phyloP scores from a whole-genome alignment of 768 basidiomycete genomes.

The Mycena floridula region DNA sequence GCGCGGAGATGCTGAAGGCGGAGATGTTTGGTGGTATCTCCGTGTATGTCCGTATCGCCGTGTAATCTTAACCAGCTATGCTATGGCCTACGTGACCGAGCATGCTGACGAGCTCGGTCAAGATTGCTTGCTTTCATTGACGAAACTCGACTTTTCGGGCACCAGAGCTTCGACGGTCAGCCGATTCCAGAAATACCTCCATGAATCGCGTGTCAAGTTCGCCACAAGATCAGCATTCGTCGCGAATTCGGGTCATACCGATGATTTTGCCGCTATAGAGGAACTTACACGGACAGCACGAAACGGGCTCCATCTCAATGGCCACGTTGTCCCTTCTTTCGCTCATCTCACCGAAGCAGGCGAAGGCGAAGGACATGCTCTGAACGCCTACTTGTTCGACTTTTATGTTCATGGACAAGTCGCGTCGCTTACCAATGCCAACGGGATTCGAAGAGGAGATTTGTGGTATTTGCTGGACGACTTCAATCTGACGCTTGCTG shows the following conservation, averaged over 20 bases:
- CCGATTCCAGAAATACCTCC: conserved; percentile 30
- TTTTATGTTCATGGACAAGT: conserved; percentile 64
- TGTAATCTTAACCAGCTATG: no score
- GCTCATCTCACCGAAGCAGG: conserved; percentile 15
- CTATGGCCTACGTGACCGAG: conserved; percentile 40
- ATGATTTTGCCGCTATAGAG: conserved; percentile 40
- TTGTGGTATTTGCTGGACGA: conserved; percentile 63
- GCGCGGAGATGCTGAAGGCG: no score
- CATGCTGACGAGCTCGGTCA: conserved; percentile 29
- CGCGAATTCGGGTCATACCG: conserved; percentile 61
- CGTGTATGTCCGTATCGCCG: no score
- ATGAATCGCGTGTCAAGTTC: conserved; percentile 28
- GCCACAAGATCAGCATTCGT: conserved; percentile 55
- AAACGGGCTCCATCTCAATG: conserved; percentile 47
- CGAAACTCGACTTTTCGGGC: conserved; percentile 6
- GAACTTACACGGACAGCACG: conserved; percentile 51
- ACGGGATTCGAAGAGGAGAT: conserved; percentile 55
- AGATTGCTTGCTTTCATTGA: conserved; percentile 49
- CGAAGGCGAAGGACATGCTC: conserved; percentile 15
- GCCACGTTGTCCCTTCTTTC: conserved; percentile 53
- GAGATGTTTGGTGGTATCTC: no score
- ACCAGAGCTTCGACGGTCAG: no score
- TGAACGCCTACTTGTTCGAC: conserved; percentile 66
- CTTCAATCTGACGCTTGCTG: conserved; percentile 44
- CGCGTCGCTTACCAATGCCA: conserved; percentile 39